These are phyloP conservation scores for Aspergillus wentii DNA, from an alignment of 495 filamentous ascomycete genomes.

Conservation along the genomic window DNA sequence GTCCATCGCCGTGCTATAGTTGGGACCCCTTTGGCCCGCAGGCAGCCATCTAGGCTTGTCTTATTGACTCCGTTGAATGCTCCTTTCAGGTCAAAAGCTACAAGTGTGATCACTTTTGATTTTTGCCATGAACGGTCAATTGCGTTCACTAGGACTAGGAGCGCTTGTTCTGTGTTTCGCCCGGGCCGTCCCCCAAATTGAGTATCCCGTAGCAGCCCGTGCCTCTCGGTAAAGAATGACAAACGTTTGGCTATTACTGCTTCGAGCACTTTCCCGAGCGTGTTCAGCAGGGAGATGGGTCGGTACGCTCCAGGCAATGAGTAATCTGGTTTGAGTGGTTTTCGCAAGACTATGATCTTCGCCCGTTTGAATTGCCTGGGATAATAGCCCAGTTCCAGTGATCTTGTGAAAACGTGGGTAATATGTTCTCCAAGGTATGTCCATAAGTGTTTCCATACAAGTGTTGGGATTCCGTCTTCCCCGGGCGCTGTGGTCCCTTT, in stretches of 20 bases:
- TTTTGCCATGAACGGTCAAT: conserved; percentile 18
- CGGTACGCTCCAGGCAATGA: conserved; percentile 13
- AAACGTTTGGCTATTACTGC: conserved; percentile 17
- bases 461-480: conserved; percentile 8
- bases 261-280: conserved; percentile 20
- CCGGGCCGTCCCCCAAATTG: conserved; percentile 21
- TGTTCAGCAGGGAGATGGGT: conserved; percentile 24
- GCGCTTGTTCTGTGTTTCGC: conserved; percentile 15
- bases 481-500: conserved; percentile 10
- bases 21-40: conserved; percentile 17
- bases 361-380: conserved; percentile 10
- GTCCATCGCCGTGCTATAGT: conserved; percentile 14
- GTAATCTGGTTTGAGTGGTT: conserved; percentile 21
- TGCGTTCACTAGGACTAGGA: conserved; percentile 17
- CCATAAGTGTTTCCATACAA: conserved; percentile 12
- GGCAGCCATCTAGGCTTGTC: conserved; percentile 13
- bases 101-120: conserved; percentile 13
- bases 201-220: conserved; percentile 17
- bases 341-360: conserved; percentile 19
- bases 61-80: conserved; percentile 26
- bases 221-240: conserved; percentile 13
- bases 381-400: conserved; percentile 15
- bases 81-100: conserved; percentile 24
- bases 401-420: conserved; percentile 13
- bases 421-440: conserved; percentile 7